Percentiles rank a stretch among this genome's conserved stretches.
Conservation (phyloP, 2,329 filamentous ascomycete species). For the Trichoderma sp. region DNA sequence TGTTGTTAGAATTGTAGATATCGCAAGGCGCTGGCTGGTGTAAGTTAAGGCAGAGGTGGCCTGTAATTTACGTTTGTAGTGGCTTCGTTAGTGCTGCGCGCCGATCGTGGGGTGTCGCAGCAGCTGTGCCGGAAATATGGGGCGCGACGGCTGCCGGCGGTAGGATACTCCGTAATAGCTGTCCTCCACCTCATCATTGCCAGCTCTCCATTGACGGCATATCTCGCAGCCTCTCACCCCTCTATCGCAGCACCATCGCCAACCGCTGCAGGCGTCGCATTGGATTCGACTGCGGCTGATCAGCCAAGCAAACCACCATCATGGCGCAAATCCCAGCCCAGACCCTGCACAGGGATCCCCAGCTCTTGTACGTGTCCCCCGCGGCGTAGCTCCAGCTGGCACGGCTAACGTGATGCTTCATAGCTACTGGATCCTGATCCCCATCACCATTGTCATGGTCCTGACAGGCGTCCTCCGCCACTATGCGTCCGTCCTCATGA, state of each 20-base stretch:
- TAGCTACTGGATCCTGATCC: slow-evolving; percentile 98
- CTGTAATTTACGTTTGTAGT: slow-evolving; percentile 29
- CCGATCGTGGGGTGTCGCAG: slow-evolving; percentile 14
- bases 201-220: slow-evolving; percentile 2
- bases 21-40: neutral
- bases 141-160: slow-evolving; percentile 17
- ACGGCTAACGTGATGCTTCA: slow-evolving; percentile 33
- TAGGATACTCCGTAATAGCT: slow-evolving; percentile 27
- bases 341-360: slow-evolving; percentile 97
- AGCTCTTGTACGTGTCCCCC: slow-evolving; percentile 76
- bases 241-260: slow-evolving; percentile 15
- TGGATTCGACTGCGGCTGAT: neutral
- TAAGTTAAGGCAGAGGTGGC: slow-evolving; percentile 29
- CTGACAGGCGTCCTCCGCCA: slow-evolving; percentile 94
- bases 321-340: slow-evolving; percentile 90
- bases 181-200: slow-evolving; percentile 16
- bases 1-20: neutral
- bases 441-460: slow-evolving; percentile 98
- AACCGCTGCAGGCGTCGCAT: slow-evolving; percentile 1
- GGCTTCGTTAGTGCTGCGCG: neutral
- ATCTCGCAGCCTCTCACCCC: neutral
- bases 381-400: neutral
- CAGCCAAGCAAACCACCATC: slow-evolving; percentile 52
- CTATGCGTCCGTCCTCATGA: slow-evolving; percentile 92
- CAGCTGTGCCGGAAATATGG: neutral